Percentiles rank a stretch among this genome's conserved stretches.
These are phyloP conservation scores for Haberlea rhodopensis DNA, from an alignment of 257 asterid genomes.

Conservation along the genomic window DNA sequence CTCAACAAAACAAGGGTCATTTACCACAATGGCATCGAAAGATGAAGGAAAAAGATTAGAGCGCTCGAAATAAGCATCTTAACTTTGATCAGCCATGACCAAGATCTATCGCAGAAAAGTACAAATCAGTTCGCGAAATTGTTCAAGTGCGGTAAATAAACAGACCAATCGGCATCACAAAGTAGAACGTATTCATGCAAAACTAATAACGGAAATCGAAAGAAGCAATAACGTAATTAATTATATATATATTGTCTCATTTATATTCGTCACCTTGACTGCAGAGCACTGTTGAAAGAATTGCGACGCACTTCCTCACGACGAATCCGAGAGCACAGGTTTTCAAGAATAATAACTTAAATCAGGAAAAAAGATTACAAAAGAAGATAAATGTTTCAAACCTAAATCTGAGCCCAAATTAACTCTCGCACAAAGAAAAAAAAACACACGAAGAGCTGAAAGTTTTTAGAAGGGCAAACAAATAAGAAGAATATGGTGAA, in stretches of 20 bases:
- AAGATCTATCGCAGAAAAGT: constrained; percentile 17
- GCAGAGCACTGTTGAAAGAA: constrained; percentile 19
- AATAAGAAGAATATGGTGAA: background rate
- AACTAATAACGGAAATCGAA: constrained; percentile 13
- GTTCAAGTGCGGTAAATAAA: background rate
- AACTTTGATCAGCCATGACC: background rate
- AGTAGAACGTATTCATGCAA: constrained; percentile 2
- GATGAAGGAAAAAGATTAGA: no score
- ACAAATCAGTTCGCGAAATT: constrained; percentile 4
- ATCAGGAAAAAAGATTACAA: background rate
- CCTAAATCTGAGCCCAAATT: constrained; percentile 28
- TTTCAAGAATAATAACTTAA: background rate
- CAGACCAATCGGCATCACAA: constrained; percentile 2
- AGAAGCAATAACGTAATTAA: constrained; percentile 1
- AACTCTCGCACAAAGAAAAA: background rate
- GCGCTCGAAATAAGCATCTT: no score
- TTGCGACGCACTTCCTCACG: constrained; percentile 6
- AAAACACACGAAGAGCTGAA: background rate
- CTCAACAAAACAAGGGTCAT: no score
- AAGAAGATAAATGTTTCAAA: constrained; percentile 19
- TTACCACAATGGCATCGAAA: no score
- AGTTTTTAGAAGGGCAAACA: background rate
- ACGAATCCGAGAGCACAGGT: constrained; percentile 20
- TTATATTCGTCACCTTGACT: constrained; percentile 24
- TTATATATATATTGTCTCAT: background rate